Percentiles rank a stretch among this genome's conserved stretches.
phyloP scores from a whole-genome alignment of 2,329 filamentous ascomycete species.

The Grosmannia huntii region DNA sequence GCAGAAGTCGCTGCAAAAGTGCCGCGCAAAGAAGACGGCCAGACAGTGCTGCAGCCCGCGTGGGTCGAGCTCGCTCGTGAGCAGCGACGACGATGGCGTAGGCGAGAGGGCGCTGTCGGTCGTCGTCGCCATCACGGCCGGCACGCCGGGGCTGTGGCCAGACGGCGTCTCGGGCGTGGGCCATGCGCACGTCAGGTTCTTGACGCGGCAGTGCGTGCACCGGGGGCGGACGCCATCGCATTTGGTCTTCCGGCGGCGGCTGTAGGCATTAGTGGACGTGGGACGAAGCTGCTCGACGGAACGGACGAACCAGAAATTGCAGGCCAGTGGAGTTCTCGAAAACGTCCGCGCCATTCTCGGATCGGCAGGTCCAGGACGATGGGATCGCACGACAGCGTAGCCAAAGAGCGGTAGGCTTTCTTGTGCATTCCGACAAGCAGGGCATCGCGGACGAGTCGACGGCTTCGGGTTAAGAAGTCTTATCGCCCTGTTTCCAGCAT shows the following conservation, averaged over 20 bases:
- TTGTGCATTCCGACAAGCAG: not conserved
- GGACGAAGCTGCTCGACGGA: not conserved
- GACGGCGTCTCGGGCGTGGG: not conserved
- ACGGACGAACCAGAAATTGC: conserved; percentile 1
- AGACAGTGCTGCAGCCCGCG: conserved; percentile 3
- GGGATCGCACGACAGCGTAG: not conserved
- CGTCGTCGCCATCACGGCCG: not conserved
- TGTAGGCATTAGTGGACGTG: not conserved
- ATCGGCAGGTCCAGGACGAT: not conserved
- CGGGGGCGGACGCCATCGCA: conserved; percentile 6
- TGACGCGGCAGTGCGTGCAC: not conserved
- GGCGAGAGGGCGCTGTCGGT: not conserved
- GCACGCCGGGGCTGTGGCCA: not conserved
- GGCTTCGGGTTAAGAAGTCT: not conserved
- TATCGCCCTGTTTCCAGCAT: not conserved
- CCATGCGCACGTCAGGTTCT: conserved; percentile 3
- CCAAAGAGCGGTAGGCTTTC: not conserved
- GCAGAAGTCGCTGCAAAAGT: conserved; percentile 14
- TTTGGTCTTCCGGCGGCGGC: conserved; percentile 9
- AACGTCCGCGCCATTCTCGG: conserved; percentile 2
- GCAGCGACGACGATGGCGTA: not conserved
- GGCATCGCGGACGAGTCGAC: not conserved
- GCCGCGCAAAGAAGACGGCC: conserved; percentile 11
- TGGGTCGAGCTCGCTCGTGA: not conserved
- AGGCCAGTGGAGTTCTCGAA: conserved; percentile 7